These are phyloP conservation scores for Haberlea rhodopensis DNA, from an alignment of 257 asterid species.

Conservation along the genomic window DNA sequence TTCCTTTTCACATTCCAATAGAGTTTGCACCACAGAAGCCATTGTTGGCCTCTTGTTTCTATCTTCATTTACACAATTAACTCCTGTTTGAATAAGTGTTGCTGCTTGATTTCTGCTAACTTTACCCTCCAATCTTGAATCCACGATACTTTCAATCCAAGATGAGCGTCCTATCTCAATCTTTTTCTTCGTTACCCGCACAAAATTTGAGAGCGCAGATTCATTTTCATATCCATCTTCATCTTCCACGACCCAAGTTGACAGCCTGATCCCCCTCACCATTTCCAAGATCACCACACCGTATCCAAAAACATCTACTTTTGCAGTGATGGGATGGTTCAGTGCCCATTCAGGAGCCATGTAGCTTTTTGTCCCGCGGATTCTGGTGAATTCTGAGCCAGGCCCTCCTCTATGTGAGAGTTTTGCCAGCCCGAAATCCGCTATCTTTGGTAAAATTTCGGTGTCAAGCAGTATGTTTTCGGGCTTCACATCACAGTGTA, in stretches of 20 bases:
- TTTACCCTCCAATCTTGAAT: slow-evolving; percentile 51
- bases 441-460: slow-evolving; percentile 48
- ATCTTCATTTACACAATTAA: slow-evolving; percentile 59
- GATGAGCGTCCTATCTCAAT: slow-evolving; percentile 25
- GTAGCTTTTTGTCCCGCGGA: slow-evolving; percentile 63
- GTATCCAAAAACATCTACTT: slow-evolving; percentile 57
- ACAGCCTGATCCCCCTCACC: slow-evolving; percentile 51
- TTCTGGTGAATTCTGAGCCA: slow-evolving; percentile 40
- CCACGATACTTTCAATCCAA: slow-evolving; percentile 58
- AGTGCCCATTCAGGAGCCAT: slow-evolving; percentile 65
- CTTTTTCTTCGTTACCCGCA: slow-evolving; percentile 22
- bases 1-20: slow-evolving; percentile 45
- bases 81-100: slow-evolving; percentile 39
- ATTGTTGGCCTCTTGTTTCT: slow-evolving; percentile 64
- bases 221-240: slow-evolving; percentile 32
- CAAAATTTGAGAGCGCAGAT: slow-evolving; percentile 32
- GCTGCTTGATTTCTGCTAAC: slow-evolving; percentile 48
- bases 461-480: slow-evolving; percentile 55
- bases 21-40: slow-evolving; percentile 57
- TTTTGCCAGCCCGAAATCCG: slow-evolving; percentile 63
- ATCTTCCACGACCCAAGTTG: slow-evolving; percentile 44
- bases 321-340: slow-evolving; percentile 48
- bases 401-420: slow-evolving; percentile 48
- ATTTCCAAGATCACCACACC: slow-evolving; percentile 56
- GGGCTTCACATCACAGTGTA: slow-evolving; percentile 68